phyloP scores from a whole-genome alignment of 2,329 filamentous ascomycete genomes.

The Calycina herbarum region DNA sequence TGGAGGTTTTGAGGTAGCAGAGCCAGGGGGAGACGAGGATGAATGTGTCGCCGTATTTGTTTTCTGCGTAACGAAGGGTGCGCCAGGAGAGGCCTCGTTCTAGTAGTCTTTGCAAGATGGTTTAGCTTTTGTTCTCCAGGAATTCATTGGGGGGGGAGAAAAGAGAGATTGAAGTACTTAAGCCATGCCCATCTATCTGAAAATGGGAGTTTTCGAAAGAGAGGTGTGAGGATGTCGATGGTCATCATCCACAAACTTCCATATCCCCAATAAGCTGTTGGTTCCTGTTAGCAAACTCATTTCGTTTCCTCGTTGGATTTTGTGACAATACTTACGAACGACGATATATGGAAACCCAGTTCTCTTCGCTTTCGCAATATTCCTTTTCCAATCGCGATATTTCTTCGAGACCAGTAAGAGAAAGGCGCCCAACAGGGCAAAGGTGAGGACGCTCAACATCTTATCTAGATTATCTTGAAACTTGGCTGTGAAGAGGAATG shows the following conservation, averaged over 20 bases:
- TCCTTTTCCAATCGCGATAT: constrained; percentile 19
- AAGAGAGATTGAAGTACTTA: constrained; percentile 17
- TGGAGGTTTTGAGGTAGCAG: constrained; percentile 30
- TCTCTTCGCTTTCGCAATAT: constrained; percentile 29
- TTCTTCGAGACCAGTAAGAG: background rate
- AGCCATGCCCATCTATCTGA: constrained; percentile 26
- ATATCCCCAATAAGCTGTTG: constrained; percentile 1
- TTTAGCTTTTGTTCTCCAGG: background rate
- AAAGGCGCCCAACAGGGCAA: background rate
- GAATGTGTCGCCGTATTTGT: constrained; percentile 31
- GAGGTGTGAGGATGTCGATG: constrained; percentile 16
- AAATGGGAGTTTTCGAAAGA: constrained; percentile 17
- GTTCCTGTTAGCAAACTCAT: background rate
- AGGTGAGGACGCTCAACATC: background rate
- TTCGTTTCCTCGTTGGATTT: background rate
- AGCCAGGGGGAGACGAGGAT: constrained; percentile 28
- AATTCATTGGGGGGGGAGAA: no score
- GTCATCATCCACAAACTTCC: background rate
- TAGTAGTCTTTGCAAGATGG: constrained; percentile 20
- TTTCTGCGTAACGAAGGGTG: constrained; percentile 17
- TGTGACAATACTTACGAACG: constrained; percentile 27
- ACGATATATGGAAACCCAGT: constrained; percentile 32
- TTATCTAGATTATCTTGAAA: background rate
- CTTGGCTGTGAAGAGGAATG: background rate
- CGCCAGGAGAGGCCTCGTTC: constrained; percentile 24